Evolutionary conservation across 257 asterid genomes (phyloP).

Genomic region (Avicennia marina): DNA sequence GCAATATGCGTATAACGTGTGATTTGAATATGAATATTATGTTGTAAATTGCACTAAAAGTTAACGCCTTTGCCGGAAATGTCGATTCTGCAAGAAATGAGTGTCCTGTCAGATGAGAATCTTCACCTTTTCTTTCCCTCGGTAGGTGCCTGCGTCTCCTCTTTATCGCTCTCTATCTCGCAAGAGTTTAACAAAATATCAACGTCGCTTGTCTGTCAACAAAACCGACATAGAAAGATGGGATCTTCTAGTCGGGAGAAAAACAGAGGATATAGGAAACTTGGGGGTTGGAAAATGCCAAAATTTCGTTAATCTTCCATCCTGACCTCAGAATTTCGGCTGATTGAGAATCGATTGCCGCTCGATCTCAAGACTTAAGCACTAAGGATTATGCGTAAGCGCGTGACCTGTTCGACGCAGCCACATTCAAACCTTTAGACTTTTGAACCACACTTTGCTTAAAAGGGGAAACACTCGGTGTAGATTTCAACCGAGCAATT

Average conservation of each 20-base stretch:
- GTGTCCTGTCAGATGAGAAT: conserved; percentile 43
- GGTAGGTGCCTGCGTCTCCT: conserved; percentile 54
- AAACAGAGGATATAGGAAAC: neutral
- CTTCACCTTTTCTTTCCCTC: conserved; percentile 33
- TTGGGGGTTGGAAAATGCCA: neutral
- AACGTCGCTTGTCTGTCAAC: conserved; percentile 4
- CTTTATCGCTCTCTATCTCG: conserved; percentile 10
- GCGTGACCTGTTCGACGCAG: no score
- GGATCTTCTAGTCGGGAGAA: conserved; percentile 8
- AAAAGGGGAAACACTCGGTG: no score
- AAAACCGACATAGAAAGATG: conserved; percentile 9
- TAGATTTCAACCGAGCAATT: no score
- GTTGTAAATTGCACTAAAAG: conserved; percentile 28
- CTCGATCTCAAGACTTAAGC: no score
- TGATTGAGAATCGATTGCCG: no score
- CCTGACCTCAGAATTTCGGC: conserved; percentile 2
- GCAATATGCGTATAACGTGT: neutral
- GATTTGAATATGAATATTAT: conserved; percentile 6
- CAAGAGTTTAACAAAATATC: conserved; percentile 16
- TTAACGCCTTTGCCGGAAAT: conserved; percentile 33
- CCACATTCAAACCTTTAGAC: no score
- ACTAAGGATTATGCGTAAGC: no score
- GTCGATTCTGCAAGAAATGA: conserved; percentile 27
- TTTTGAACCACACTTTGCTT: no score
- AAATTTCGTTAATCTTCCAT: neutral